Conservation (phyloP, 164 flowering plant genomes). For the Dillenia suffruticosa region DNA sequence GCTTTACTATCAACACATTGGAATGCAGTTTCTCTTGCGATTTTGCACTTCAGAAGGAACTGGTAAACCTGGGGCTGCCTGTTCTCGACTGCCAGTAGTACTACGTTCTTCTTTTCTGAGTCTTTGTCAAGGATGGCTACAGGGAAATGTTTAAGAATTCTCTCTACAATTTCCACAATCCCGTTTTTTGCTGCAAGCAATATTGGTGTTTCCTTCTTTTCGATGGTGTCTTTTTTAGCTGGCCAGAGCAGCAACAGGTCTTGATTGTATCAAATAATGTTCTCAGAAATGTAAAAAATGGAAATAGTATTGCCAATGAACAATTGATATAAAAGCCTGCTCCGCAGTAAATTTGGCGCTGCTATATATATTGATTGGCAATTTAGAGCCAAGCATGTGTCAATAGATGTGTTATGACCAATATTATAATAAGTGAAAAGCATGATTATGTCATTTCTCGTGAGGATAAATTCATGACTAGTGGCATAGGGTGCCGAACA, state of each 20-base stretch:
- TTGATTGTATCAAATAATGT: no score
- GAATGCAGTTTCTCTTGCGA: constrained; percentile 22
- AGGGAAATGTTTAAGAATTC: constrained; percentile 25
- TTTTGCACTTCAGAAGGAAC: constrained; percentile 9
- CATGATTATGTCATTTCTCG: no score
- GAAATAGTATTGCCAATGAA: no score
- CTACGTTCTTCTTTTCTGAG: constrained; percentile 26
- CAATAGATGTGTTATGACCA: no score
- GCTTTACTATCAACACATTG: constrained; percentile 28
- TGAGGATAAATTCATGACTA: no score
- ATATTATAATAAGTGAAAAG: no score
- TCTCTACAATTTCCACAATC: constrained; percentile 33
- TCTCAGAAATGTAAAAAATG: no score
- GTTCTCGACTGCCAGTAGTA: constrained; percentile 37
- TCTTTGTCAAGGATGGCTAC: constrained; percentile 33
- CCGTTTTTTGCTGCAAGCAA: constrained; percentile 42
- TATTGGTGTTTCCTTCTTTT: constrained; percentile 26
- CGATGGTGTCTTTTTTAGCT: background rate
- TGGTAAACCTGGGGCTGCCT: constrained; percentile 36
- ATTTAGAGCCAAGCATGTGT: no score
- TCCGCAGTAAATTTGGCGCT: no score
- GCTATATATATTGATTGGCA: no score
- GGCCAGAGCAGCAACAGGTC: background rate
- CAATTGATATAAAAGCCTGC: no score
- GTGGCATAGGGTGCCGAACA: no score